A percentile compares a stretch with the other conserved stretches of the same genome.
Evolutionary conservation across 2,329 filamentous ascomycete species (phyloP).

Genomic region (Epichloe uncinata): DNA sequence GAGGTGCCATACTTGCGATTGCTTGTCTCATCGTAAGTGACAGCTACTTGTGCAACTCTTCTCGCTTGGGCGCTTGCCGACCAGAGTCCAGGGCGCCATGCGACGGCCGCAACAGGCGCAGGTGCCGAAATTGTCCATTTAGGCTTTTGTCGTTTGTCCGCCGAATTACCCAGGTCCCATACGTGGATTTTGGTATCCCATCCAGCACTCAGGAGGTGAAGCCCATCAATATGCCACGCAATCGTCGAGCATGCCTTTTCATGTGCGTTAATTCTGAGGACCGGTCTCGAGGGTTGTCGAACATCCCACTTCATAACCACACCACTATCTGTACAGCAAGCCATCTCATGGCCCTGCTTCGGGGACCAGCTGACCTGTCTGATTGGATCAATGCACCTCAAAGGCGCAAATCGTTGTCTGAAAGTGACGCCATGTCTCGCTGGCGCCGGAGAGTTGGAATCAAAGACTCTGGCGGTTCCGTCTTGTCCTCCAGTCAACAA

Average conservation of each 20-base stretch:
- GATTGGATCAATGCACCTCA: constrained; percentile 30
- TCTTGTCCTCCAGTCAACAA: constrained; percentile 52
- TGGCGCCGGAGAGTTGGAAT: constrained; percentile 34
- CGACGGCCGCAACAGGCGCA: constrained; percentile 43
- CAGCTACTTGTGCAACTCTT: constrained; percentile 47
- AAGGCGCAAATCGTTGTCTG: constrained; percentile 28
- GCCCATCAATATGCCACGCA: constrained; percentile 55
- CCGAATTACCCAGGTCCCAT: constrained; percentile 48
- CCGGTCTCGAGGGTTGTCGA: constrained; percentile 36
- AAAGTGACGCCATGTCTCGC: constrained; percentile 39
- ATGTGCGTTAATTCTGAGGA: constrained; percentile 48
- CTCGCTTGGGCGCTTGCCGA: constrained; percentile 48
- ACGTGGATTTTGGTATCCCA: constrained; percentile 49
- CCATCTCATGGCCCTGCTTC: constrained; percentile 46
- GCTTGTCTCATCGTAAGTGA: constrained; percentile 46
- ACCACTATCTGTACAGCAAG: constrained; percentile 50
- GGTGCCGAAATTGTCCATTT: constrained; percentile 49
- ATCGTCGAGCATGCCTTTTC: constrained; percentile 46
- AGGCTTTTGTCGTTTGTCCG: constrained; percentile 51
- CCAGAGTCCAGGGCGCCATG: constrained; percentile 53
- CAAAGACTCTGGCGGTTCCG: constrained; percentile 48
- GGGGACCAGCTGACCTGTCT: constrained; percentile 54
- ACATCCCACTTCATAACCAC: constrained; percentile 52
- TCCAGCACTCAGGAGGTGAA: constrained; percentile 51
- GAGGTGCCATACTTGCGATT: constrained; percentile 41